Evolutionary conservation across 306 rosid species (phyloP).

Genomic region (Hippophae rhamnoides): DNA sequence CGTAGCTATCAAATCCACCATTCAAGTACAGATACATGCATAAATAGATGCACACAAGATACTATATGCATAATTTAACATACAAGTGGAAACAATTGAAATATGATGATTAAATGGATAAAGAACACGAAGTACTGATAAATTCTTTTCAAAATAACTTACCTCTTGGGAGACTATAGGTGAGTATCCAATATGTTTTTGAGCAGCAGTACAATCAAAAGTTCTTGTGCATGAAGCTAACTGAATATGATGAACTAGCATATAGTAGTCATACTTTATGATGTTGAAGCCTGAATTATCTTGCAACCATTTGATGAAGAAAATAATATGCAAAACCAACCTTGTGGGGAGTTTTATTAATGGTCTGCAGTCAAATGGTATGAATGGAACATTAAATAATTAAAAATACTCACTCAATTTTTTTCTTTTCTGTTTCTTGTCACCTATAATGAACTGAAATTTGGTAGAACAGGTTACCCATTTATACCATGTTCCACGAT

Average conservation of each 20-base stretch:
- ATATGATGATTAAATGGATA: too few relatives aligned
- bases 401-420: constrained; percentile 17
- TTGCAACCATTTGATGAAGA: constrained; percentile 44
- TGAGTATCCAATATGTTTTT: constrained; percentile 53
- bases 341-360: constrained; percentile 55
- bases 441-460: too few relatives aligned
- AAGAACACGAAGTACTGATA: background rate
- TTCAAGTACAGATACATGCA: too few relatives aligned
- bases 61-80: too few relatives aligned
- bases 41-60: too few relatives aligned
- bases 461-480: too few relatives aligned
- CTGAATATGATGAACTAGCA: constrained; percentile 41
- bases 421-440: too few relatives aligned
- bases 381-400: constrained; percentile 1
- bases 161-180: constrained; percentile 68
- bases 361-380: constrained; percentile 52
- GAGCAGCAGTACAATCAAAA: constrained; percentile 60
- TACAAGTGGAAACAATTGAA: too few relatives aligned
- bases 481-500: too few relatives aligned
- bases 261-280: constrained; percentile 33
- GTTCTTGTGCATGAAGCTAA: constrained; percentile 57
- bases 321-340: constrained; percentile 40
- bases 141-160: constrained; percentile 14
- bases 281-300: constrained; percentile 29
- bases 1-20: too few relatives aligned